Conservation (phyloP, 768 basidiomycete species). For the Cyclocybe cylindracea region DNA sequence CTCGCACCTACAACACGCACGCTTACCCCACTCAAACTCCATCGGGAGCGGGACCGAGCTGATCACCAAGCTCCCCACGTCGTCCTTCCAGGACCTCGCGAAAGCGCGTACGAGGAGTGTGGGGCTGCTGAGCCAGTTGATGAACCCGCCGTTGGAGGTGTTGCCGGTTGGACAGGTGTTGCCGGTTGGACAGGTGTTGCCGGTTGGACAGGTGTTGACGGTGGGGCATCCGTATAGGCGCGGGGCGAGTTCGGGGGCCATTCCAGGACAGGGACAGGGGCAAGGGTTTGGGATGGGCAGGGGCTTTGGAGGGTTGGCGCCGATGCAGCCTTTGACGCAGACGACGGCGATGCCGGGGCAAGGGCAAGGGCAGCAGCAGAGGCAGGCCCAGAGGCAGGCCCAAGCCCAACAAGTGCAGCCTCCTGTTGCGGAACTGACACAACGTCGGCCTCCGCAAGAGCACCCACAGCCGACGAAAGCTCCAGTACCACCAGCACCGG, state of each 20-base stretch:
- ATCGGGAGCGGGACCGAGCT: slow-evolving; percentile 70
- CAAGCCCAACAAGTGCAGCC: too few species aligned
- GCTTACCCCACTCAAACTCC: too few species aligned
- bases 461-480: not conserved
- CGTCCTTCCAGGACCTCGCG: slow-evolving; percentile 61
- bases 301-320: slow-evolving; percentile 8
- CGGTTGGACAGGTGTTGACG: slow-evolving; percentile 60
- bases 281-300: slow-evolving; percentile 13
- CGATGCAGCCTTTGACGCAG: slow-evolving; percentile 16
- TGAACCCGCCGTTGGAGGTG: slow-evolving; percentile 69
- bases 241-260: slow-evolving; percentile 49
- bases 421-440: not conserved
- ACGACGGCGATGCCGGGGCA: too few species aligned
- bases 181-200: too few species aligned
- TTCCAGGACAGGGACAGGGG: slow-evolving; percentile 17
- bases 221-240: slow-evolving; percentile 58
- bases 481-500: too few species aligned
- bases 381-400: too few species aligned
- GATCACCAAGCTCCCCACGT: slow-evolving; percentile 69
- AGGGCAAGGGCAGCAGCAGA: slow-evolving; percentile 6
- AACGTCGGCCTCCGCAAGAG: not conserved
- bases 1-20: too few species aligned
- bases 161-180: slow-evolving; percentile 53
- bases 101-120: slow-evolving; percentile 36
- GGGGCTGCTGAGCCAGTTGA: slow-evolving; percentile 65